Percentiles rank a stretch among this genome's conserved stretches.
Evolutionary conservation across 768 basidiomycete species (phyloP).

Genomic region (Dentipellis sp.): DNA sequence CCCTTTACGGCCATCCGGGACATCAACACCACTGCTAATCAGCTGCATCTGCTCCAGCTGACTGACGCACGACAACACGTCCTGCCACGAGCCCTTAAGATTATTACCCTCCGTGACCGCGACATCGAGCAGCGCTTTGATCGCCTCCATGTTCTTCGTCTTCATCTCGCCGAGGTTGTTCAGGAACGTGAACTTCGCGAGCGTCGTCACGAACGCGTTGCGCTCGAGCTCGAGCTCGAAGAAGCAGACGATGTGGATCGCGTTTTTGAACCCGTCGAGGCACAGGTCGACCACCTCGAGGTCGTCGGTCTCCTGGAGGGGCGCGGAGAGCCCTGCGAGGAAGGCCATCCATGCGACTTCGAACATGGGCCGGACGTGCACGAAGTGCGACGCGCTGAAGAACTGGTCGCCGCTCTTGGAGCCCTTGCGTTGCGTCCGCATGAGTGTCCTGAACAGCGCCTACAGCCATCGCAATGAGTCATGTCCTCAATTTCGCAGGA

Average conservation of each 20-base stretch:
- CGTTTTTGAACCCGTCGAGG: constrained; percentile 91
- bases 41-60: constrained; percentile 98
- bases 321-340: constrained; percentile 89
- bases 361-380: constrained; percentile 98
- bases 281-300: constrained; percentile 86
- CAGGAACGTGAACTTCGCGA: constrained; percentile 94
- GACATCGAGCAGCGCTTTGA: constrained; percentile 89
- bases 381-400: constrained; percentile 92
- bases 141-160: constrained; percentile 98
- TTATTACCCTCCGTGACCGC: constrained; percentile 96
- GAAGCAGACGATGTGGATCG: constrained; percentile 94
- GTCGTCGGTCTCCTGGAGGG: constrained; percentile 92
- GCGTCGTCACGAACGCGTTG: constrained; percentile 97
- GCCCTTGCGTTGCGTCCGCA: constrained; percentile 83
- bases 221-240: constrained; percentile 96
- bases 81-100: constrained; percentile 92
- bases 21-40: constrained; percentile 84
- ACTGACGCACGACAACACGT: constrained; percentile 94
- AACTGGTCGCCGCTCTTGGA: constrained; percentile 77
- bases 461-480: constrained; percentile 20
- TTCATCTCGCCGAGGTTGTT: constrained; percentile 99
- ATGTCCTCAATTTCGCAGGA: background rate
- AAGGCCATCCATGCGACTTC: constrained; percentile 99
- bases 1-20: constrained; percentile 80
- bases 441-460: constrained; percentile 90